Evolutionary conservation across 2,329 filamentous ascomycete species (phyloP).

Genomic region (Sporothrix humicola): DNA sequence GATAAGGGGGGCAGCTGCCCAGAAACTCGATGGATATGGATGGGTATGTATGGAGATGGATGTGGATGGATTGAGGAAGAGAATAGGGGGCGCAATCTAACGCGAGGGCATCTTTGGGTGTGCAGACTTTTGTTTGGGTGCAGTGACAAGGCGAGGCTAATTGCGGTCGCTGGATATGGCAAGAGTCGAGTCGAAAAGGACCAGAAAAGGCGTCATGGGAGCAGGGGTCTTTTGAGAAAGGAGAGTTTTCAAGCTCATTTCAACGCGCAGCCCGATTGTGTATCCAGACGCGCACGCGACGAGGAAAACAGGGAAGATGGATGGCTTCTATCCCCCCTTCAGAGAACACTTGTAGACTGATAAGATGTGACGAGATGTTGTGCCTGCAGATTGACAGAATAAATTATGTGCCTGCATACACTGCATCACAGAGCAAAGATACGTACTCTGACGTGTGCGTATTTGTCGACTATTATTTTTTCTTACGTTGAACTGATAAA

Average conservation of each 20-base stretch:
- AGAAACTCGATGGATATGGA: neutral
- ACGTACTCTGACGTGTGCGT: neutral
- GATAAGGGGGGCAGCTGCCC: constrained; percentile 17
- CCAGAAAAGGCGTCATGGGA: constrained; percentile 2
- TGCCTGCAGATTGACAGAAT: constrained; percentile 8
- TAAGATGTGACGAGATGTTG: neutral
- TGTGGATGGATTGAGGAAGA: neutral
- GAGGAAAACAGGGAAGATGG: neutral
- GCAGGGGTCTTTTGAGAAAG: neutral
- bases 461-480: too few relatives aligned
- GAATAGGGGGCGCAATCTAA: constrained; percentile 19
- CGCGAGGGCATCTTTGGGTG: neutral
- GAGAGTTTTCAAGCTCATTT: constrained; percentile 4
- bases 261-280: neutral
- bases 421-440: neutral
- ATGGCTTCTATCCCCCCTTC: neutral
- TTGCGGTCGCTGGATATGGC: constrained; percentile 23
- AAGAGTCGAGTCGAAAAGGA: constrained; percentile 10
- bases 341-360: neutral
- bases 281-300: neutral
- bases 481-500: too few relatives aligned
- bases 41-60: neutral
- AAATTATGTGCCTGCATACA: constrained; percentile 5
- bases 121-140: neutral
- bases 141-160: constrained; percentile 15